phyloP scores from a whole-genome alignment of 2,329 filamentous ascomycete species.

The Ophiostoma quercus region DNA sequence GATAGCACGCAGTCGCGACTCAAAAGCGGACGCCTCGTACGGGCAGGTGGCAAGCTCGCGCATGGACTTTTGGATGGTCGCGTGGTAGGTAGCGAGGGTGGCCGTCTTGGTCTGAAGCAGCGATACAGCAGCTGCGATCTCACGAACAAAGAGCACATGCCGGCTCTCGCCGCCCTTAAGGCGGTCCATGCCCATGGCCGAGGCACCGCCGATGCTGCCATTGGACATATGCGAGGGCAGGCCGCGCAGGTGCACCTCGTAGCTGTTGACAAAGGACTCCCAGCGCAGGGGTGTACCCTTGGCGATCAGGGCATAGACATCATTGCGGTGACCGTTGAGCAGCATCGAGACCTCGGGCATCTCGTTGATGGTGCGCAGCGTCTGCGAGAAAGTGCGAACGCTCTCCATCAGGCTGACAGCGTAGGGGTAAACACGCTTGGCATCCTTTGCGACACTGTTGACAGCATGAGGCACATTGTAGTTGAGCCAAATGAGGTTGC shows the following conservation, averaged over 20 bases:
- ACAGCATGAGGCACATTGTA: conserved; percentile 92
- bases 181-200: conserved; percentile 36
- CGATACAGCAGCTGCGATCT: conserved; percentile 83
- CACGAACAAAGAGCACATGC: conserved; percentile 92
- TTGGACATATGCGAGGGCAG: conserved; percentile 49
- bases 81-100: conserved; percentile 70
- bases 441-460: conserved; percentile 94
- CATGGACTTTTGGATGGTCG: conserved; percentile 74
- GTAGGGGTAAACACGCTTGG: conserved; percentile 97
- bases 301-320: conserved; percentile 73
- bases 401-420: conserved; percentile 98
- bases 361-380: conserved; percentile 71
- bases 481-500: conserved; percentile 91
- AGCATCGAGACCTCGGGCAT: conserved; percentile 86
- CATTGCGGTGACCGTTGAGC: conserved; percentile 84
- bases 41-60: conserved; percentile 77
- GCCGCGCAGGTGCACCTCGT: conserved; percentile 80
- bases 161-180: conserved; percentile 72
- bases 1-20: conserved; percentile 73
- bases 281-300: conserved; percentile 89
- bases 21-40: conserved; percentile 76
- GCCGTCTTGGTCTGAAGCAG: conserved; percentile 83
- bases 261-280: conserved; percentile 97
- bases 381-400: conserved; percentile 88
- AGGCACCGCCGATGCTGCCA: conserved; percentile 50